These are phyloP conservation scores for Hyphopichia homilentoma DNA, from an alignment of 805 yeast genomes.

Conservation along the genomic window DNA sequence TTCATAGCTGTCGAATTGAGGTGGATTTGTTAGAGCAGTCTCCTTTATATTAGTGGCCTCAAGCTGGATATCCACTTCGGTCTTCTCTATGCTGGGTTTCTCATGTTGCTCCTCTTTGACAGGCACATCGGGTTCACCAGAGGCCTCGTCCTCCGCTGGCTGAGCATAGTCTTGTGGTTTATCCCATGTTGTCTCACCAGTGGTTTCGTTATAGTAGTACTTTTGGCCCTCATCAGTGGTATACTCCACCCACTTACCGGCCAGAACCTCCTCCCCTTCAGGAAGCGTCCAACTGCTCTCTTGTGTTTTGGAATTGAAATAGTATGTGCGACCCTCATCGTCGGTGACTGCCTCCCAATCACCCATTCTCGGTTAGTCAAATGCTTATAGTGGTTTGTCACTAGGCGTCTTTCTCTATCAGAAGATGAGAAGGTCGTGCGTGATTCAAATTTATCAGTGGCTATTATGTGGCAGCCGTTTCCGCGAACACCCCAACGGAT, in stretches of 20 bases:
- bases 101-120: constrained; percentile 2
- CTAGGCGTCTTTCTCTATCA: no score
- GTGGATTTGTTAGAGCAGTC: constrained; percentile 22
- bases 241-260: constrained; percentile 36
- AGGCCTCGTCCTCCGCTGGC: constrained; percentile 6
- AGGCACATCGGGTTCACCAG: constrained; percentile 3
- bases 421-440: no score
- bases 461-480: no score
- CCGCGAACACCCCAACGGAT: no score
- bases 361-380: constrained; percentile 11
- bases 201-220: constrained; percentile 65
- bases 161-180: constrained; percentile 51
- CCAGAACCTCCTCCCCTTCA: constrained; percentile 16
- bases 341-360: constrained; percentile 66
- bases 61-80: constrained; percentile 9
- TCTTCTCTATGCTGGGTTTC: constrained; percentile 1
- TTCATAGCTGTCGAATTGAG: constrained; percentile 15
- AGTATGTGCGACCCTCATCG: constrained; percentile 66
- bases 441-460: no score
- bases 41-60: constrained; percentile 15
- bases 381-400: no score
- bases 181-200: constrained; percentile 77
- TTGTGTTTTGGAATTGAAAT: constrained; percentile 60
- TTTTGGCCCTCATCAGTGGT: constrained; percentile 53
- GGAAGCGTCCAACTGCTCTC: constrained; percentile 85